These are phyloP conservation scores for Capsicum chinense DNA, from an alignment of 257 asterid genomes.

Conservation along the genomic window DNA sequence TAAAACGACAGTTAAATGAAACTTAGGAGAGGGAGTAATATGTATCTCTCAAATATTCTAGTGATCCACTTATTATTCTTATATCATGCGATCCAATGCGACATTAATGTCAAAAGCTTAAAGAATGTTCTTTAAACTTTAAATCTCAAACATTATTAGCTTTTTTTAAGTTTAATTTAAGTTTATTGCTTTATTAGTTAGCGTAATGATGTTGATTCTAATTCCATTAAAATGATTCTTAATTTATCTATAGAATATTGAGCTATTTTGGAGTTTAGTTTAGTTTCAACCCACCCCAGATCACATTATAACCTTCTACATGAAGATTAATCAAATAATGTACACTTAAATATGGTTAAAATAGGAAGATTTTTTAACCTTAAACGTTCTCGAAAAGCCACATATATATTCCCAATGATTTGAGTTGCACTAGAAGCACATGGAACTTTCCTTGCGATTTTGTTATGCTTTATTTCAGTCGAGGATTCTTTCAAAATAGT, in stretches of 20 bases:
- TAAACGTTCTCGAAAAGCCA: slow-evolving; percentile 21
- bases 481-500: background rate
- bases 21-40: too few species aligned
- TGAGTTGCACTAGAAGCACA: background rate
- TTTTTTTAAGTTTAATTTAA: background rate
- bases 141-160: background rate
- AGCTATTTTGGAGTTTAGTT: background rate
- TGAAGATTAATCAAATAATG: background rate
- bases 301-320: background rate
- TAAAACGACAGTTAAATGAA: too few species aligned
- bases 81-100: slow-evolving; percentile 20
- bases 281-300: background rate
- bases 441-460: background rate
- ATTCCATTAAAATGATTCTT: background rate
- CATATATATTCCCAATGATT: background rate
- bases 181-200: background rate
- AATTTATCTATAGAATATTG: background rate
- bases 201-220: background rate
- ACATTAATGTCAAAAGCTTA: background rate
- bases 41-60: background rate
- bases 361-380: background rate
- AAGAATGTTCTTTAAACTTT: slow-evolving; percentile 14
- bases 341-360: background rate
- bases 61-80: background rate
- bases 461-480: background rate